phyloP scores from a whole-genome alignment of 73 alveolate species.

The Symbiodinium natans region DNA sequence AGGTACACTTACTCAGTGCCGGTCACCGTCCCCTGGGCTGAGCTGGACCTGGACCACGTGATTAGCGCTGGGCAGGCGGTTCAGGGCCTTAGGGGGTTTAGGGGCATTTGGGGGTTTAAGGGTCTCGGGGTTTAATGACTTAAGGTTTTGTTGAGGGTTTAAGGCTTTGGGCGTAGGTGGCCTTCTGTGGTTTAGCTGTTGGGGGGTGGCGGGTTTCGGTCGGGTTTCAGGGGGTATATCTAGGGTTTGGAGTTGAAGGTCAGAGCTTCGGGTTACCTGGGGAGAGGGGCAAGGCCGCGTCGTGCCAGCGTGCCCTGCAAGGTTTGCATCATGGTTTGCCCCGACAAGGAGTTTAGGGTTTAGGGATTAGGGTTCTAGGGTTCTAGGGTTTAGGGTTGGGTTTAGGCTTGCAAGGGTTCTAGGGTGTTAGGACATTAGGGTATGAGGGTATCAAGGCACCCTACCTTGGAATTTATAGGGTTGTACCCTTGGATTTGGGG shows the following conservation, averaged over 20 bases:
- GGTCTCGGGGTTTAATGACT: neutral
- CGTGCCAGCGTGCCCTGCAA: neutral
- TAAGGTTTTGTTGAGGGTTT: no score
- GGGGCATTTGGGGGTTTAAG: no score
- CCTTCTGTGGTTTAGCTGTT: neutral
- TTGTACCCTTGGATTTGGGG: no score
- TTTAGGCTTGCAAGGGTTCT: neutral
- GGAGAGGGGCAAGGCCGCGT: neutral
- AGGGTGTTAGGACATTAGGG: no score
- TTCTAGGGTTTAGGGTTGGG: neutral
- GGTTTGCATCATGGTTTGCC: no score
- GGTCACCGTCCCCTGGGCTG: slow-evolving; percentile 78
- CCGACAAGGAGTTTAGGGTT: neutral
- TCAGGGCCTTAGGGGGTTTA: neutral
- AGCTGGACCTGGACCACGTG: slow-evolving; percentile 87
- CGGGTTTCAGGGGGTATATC: neutral
- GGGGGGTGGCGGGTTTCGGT: neutral
- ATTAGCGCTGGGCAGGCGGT: slow-evolving; percentile 79
- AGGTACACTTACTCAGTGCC: slow-evolving; percentile 86
- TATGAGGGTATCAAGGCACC: no score
- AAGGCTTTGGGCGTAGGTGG: neutral
- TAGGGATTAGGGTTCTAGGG: no score
- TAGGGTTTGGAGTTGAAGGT: neutral
- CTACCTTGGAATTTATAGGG: no score
- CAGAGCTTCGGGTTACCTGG: neutral